Conservation (phyloP, 768 basidiomycete species). For the Clathrus columnatus region DNA sequence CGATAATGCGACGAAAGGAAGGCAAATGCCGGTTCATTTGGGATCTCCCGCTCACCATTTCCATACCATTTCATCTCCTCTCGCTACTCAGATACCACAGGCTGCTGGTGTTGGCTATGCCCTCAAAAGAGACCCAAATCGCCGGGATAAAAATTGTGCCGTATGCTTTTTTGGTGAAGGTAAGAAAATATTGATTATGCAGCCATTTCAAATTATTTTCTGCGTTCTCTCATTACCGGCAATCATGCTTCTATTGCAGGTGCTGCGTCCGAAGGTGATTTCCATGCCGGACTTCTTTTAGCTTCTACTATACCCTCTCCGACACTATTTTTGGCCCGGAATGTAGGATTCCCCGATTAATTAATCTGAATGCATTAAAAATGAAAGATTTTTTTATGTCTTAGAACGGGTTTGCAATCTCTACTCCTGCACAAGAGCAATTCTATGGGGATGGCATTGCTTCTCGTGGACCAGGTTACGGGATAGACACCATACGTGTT, state of each 20-base stretch:
- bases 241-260: constrained; percentile 7
- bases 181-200: no score
- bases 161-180: constrained; percentile 92
- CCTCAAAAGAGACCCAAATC: constrained; percentile 64
- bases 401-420: constrained; percentile 86
- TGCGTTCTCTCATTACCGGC: constrained; percentile 10
- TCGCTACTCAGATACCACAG: constrained; percentile 92
- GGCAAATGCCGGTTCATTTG: constrained; percentile 95
- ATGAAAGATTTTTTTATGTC: constrained; percentile 23
- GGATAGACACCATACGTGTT: constrained; percentile 83
- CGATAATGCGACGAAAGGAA: constrained; percentile 73
- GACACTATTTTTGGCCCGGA: constrained; percentile 64
- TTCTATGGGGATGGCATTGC: constrained; percentile 92
- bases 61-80: constrained; percentile 87
- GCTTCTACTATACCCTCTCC: constrained; percentile 71
- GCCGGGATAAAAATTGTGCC: constrained; percentile 65
- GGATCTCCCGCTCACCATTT: constrained; percentile 80
- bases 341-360: constrained; percentile 18
- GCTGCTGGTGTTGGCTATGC: constrained; percentile 92
- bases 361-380: neutral
- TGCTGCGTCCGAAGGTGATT: constrained; percentile 48
- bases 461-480: constrained; percentile 84
- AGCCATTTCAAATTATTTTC: no score
- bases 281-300: constrained; percentile 82
- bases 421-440: constrained; percentile 83